Conservation (phyloP, 2,329 filamentous ascomycete genomes). For the Talaromyces sp. region DNA sequence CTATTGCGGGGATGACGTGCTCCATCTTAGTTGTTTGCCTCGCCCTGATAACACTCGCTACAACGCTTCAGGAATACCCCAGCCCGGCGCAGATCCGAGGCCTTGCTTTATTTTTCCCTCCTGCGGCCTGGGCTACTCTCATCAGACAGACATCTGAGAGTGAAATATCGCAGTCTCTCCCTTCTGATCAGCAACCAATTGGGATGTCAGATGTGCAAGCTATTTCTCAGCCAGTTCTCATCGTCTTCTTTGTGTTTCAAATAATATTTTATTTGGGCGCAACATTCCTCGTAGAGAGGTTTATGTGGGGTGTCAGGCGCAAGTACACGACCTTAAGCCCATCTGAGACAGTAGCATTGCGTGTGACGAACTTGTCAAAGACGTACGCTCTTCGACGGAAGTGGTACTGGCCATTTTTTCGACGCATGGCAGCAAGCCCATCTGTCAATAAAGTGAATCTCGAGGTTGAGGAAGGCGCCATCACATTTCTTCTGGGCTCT, state of each 20-base stretch:
- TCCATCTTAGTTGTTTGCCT: conserved; percentile 69
- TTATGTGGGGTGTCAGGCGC: conserved; percentile 70
- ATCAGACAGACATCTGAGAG: conserved; percentile 70
- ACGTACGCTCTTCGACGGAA: conserved; percentile 55
- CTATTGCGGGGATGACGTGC: conserved; percentile 77
- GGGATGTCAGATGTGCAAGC: neutral
- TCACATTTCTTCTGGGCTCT: conserved; percentile 78
- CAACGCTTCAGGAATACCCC: conserved; percentile 52
- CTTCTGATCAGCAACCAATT: neutral
- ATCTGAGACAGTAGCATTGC: conserved; percentile 54
- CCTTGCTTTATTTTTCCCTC: conserved; percentile 72
- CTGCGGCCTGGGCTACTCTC: conserved; percentile 84
- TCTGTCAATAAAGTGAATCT: conserved; percentile 73
- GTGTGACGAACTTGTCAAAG: conserved; percentile 70
- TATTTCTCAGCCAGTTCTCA: neutral
- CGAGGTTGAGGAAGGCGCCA: conserved; percentile 69
- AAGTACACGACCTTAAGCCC: conserved; percentile 38
- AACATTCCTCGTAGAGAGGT: conserved; percentile 61
- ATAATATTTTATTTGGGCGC: conserved; percentile 72
- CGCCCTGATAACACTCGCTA: conserved; percentile 75
- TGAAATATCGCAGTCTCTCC: conserved; percentile 51
- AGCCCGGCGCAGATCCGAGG: conserved; percentile 56
- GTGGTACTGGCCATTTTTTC: conserved; percentile 46
- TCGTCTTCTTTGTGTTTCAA: conserved; percentile 65
- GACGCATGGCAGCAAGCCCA: conserved; percentile 37